phyloP scores from a whole-genome alignment of 768 basidiomycete genomes.

The Boletus rubropictus region DNA sequence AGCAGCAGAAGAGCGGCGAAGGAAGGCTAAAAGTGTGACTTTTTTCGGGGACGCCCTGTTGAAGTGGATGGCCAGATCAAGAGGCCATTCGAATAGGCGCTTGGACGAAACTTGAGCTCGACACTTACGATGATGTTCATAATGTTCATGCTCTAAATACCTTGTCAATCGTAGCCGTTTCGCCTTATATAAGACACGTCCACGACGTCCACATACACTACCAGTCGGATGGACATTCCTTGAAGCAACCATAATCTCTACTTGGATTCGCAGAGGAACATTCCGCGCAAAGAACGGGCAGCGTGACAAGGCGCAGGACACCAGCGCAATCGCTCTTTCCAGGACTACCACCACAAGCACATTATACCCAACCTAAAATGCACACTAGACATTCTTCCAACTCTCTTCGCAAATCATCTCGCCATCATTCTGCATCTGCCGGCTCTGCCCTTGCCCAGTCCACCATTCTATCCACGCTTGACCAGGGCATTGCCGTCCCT shows the following conservation, averaged over 20 bases:
- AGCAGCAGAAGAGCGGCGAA: slow-evolving; percentile 15
- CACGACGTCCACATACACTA: slow-evolving; percentile 8
- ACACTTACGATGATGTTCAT: neutral
- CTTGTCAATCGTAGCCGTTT: no score
- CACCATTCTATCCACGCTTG: slow-evolving; percentile 28
- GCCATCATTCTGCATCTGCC: slow-evolving; percentile 24
- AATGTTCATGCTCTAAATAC: no score
- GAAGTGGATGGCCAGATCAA: slow-evolving; percentile 16
- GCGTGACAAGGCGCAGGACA: slow-evolving; percentile 1
- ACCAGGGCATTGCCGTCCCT: slow-evolving; percentile 27
- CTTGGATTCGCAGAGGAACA: slow-evolving; percentile 1
- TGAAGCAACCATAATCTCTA: slow-evolving; percentile 12
- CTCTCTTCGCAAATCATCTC: slow-evolving; percentile 27
- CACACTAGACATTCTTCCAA: slow-evolving; percentile 25
- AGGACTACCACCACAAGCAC: slow-evolving; percentile 7
- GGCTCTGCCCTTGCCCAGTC: slow-evolving; percentile 19
- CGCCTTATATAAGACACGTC: neutral
- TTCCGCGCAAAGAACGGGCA: slow-evolving; percentile 2
- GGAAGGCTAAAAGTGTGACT: slow-evolving; percentile 5
- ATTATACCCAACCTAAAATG: slow-evolving; percentile 17
- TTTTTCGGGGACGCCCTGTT: slow-evolving; percentile 7
- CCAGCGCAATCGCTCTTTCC: slow-evolving; percentile 12
- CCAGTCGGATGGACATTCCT: slow-evolving; percentile 25
- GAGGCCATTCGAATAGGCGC: neutral
- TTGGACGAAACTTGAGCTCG: neutral